Base-by-base conservation (phyloP, 805 yeast genomes). In the Debaryomyces tyrocola region DNA sequence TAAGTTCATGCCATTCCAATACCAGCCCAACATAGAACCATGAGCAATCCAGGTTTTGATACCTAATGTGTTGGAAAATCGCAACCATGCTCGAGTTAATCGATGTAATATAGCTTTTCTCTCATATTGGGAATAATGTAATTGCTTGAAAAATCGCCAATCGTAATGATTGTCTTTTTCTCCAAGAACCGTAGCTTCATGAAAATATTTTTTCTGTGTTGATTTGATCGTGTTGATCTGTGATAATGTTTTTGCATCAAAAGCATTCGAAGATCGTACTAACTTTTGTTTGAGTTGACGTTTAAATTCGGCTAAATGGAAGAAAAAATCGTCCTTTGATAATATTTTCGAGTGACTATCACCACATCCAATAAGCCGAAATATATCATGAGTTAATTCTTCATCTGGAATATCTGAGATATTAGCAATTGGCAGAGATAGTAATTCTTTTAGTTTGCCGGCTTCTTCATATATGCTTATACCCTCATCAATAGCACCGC, bases 41-140 rank as follows among this genome's bases (percentile, higher is more conserved):
- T 82, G 87, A 1, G 83, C 83, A 3, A 82, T 60, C 85, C 84
- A 82, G 4, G 84, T 69, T 33, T 68, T 61, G n/a, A 80, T 46
- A 2, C 79, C 81, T 10, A 67, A 55, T 1, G 73, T 60, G 31
- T 62, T 61, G 12, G 79, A 53, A 50, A 80, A 79, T 33, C 73
- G 63, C 40, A 80, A 65, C 77, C 82, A 80, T 0, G 79, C 78
- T 45, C 84, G 63, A 2, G 79, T 62, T 41, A 79, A 47, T 14
- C 81, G 66, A 54, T 80, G 83, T 18, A 81, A 51, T 1, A 67
- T 55, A 2, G 70, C 67, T 31, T 60, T 61, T 39, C 65, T 65
- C 44, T 78, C 80, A 49, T 64, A 65, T 11, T 52, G 44, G 1
- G 66, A 53, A 40, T 46, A 50, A 4, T 45, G 33, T 2, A 46